These are phyloP conservation scores for Sugiyamaella novakii DNA, from an alignment of 1,139 yeast genomes.

Conservation along the genomic window DNA sequence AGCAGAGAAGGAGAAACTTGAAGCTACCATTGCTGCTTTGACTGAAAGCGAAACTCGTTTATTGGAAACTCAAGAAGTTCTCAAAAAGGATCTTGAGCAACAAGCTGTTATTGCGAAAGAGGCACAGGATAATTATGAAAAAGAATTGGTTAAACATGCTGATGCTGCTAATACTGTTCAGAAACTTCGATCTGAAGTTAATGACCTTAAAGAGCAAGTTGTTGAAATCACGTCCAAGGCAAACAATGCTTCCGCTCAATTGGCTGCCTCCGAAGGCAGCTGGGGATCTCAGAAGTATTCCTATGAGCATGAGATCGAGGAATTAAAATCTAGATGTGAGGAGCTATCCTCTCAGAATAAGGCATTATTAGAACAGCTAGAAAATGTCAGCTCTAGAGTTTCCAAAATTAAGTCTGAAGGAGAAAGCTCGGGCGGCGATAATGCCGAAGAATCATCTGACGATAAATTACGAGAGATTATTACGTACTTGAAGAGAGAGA, in stretches of 20 bases:
- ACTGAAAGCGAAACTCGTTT: slow-evolving; percentile 44
- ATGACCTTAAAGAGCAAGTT: slow-evolving; percentile 45
- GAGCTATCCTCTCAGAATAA: slow-evolving; percentile 69
- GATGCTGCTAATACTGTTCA: slow-evolving; percentile 53
- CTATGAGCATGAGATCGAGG: slow-evolving; percentile 57
- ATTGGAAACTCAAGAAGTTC: slow-evolving; percentile 29
- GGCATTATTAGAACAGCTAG: slow-evolving; percentile 70
- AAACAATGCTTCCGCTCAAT: slow-evolving; percentile 39
- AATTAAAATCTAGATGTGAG: slow-evolving; percentile 50
- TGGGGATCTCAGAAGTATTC: slow-evolving; percentile 50
- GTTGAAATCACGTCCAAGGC: slow-evolving; percentile 44
- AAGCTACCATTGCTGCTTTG: slow-evolving; percentile 49
- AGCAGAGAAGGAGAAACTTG: slow-evolving; percentile 44
- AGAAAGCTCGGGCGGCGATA: slow-evolving; percentile 16
- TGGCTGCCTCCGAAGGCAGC: slow-evolving; percentile 45
- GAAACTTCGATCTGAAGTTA: slow-evolving; percentile 49
- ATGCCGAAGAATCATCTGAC: slow-evolving; percentile 38
- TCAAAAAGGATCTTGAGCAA: slow-evolving; percentile 52
- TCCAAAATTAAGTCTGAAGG: slow-evolving; percentile 12
- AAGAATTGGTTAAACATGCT: slow-evolving; percentile 60
- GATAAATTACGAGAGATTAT: slow-evolving; percentile 59
- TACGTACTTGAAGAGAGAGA: slow-evolving; percentile 69
- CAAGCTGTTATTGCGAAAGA: slow-evolving; percentile 55
- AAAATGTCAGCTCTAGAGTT: slow-evolving; percentile 37
- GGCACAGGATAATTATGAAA: slow-evolving; percentile 59